Conservation (phyloP, 2,329 filamentous ascomycete species). For the Lasiodiplodia hormozganensis region DNA sequence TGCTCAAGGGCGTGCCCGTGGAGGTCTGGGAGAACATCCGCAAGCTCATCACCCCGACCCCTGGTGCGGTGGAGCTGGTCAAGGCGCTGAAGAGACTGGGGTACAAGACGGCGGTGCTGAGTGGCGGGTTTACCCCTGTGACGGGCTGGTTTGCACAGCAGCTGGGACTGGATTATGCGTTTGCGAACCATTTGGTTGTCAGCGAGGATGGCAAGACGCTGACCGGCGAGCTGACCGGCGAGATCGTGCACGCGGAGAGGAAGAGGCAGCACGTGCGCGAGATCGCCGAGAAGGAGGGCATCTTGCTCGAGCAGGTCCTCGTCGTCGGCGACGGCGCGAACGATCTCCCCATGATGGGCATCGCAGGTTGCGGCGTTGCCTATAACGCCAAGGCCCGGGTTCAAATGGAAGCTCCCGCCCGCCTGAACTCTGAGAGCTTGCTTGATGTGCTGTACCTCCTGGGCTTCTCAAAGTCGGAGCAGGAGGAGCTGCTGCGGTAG, state of each 20-base stretch:
- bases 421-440: conserved; percentile 70
- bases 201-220: conserved; percentile 61
- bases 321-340: conserved; percentile 85
- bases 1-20: conserved; percentile 81
- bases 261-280: conserved; percentile 75
- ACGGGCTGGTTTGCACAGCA: conserved; percentile 84
- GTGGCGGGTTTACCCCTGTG: conserved; percentile 89
- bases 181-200: conserved; percentile 82
- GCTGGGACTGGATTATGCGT: conserved; percentile 84
- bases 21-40: conserved; percentile 81
- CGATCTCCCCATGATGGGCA: conserved; percentile 79
- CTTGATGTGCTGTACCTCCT: conserved; percentile 77
- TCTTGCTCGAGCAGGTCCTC: conserved; percentile 71
- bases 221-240: conserved; percentile 74
- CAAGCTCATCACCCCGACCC: conserved; percentile 78
- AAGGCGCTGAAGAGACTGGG: conserved; percentile 77
- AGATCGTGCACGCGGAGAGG: conserved; percentile 77
- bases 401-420: conserved; percentile 76
- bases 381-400: conserved; percentile 86
- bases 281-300: conserved; percentile 72
- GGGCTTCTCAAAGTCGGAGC: conserved; percentile 72
- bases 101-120: conserved; percentile 87
- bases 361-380: conserved; percentile 78
- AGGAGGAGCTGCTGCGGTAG: conserved; percentile 52
- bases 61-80: conserved; percentile 78